Evolutionary conservation across 2,329 filamentous ascomycete genomes (phyloP).

Genomic region (Neurospora sp.): DNA sequence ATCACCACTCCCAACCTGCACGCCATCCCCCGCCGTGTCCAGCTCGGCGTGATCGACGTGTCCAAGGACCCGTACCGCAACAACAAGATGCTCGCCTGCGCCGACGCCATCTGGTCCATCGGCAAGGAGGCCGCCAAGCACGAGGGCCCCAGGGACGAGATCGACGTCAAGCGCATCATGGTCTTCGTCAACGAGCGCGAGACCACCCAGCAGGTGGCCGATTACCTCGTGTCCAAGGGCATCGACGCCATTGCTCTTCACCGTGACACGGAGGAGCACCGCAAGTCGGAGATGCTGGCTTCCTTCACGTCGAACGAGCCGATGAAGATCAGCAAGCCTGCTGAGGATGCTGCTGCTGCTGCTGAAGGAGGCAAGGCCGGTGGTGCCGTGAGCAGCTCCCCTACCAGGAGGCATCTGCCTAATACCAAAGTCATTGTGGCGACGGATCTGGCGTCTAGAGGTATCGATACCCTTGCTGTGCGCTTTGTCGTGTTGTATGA

Average conservation of each 20-base stretch:
- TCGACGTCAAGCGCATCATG: slow-evolving; percentile 73
- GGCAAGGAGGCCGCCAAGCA: slow-evolving; percentile 60
- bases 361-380: slow-evolving; percentile 1
- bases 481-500: slow-evolving; percentile 90
- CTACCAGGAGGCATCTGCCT: slow-evolving; percentile 31
- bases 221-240: slow-evolving; percentile 72
- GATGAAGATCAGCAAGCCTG: slow-evolving; percentile 17
- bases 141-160: slow-evolving; percentile 44
- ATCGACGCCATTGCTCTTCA: slow-evolving; percentile 81
- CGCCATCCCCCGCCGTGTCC: slow-evolving; percentile 87
- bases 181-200: slow-evolving; percentile 97
- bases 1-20: slow-evolving; percentile 94
- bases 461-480: slow-evolving; percentile 88
- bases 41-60: slow-evolving; percentile 86
- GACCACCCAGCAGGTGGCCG: slow-evolving; percentile 68
- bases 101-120: slow-evolving; percentile 89
- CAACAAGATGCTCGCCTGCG: slow-evolving; percentile 87
- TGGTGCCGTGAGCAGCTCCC: slow-evolving; percentile 1
- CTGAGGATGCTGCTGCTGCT: not conserved
- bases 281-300: slow-evolving; percentile 66
- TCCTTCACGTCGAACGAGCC: slow-evolving; percentile 55
- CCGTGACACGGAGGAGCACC: slow-evolving; percentile 69
- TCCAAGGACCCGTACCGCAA: slow-evolving; percentile 87
- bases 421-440: slow-evolving; percentile 90
- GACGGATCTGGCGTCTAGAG: slow-evolving; percentile 83